phyloP scores from a whole-genome alignment of 2,329 filamentous ascomycete species.

The Alternaria novae-zelandiae region DNA sequence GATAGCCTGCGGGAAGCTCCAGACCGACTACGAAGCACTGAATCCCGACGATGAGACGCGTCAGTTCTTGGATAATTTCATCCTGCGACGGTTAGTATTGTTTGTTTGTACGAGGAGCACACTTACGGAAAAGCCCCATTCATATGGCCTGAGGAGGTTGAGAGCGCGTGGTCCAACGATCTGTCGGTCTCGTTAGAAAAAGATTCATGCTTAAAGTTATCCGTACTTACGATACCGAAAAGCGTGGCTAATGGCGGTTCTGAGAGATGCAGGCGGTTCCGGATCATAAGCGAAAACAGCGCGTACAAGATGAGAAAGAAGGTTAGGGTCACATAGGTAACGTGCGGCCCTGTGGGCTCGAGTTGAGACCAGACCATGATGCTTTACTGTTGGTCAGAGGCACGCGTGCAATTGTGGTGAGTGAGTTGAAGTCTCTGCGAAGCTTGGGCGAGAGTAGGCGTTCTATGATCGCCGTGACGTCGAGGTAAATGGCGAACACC shows the following conservation, averaged over 20 bases:
- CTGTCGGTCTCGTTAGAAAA: not conserved
- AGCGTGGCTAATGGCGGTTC: conserved; percentile 57
- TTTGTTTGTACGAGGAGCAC: not conserved
- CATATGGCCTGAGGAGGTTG: conserved; percentile 48
- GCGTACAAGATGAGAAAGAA: conserved; percentile 55
- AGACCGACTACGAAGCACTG: conserved; percentile 49
- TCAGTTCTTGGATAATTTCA: conserved; percentile 49
- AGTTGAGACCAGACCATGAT: conserved; percentile 53
- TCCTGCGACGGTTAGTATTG: conserved; percentile 35
- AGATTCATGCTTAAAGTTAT: too few relatives aligned
- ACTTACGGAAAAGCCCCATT: conserved; percentile 46
- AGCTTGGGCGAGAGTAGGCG: not conserved
- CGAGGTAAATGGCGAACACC: conserved; percentile 1
- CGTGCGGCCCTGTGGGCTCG: conserved; percentile 54
- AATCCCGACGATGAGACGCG: conserved; percentile 56
- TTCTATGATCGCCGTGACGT: conserved; percentile 1
- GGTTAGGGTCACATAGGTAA: conserved; percentile 54
- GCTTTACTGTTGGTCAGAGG: not conserved
- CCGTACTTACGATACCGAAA: conserved; percentile 47
- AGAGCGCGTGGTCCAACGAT: conserved; percentile 52
- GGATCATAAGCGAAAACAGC: conserved; percentile 54
- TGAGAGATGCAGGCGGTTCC: conserved; percentile 57
- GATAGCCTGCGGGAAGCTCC: conserved; percentile 54
- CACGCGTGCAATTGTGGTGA: not conserved
- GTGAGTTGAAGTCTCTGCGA: conserved; percentile 10